Evolutionary conservation across 495 filamentous ascomycete genomes (phyloP).

Genomic region (Clohesyomyces aquaticus): DNA sequence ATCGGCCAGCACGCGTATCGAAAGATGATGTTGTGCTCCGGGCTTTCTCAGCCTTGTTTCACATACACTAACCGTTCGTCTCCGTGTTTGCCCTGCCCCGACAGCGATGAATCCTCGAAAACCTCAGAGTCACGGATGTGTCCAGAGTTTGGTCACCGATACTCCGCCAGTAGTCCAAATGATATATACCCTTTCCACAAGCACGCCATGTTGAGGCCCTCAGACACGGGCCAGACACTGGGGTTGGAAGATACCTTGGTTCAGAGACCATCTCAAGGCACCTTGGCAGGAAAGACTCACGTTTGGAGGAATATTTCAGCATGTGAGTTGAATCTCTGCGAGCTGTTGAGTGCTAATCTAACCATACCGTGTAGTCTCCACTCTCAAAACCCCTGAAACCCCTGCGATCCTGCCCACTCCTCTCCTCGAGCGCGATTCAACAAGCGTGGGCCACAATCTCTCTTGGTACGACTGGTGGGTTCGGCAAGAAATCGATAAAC

Average conservation of each 20-base stretch:
- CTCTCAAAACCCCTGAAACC: neutral
- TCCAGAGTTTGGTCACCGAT: too few species aligned
- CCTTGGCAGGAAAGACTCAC: neutral
- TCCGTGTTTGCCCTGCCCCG: too few species aligned
- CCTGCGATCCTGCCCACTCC: conserved; percentile 7
- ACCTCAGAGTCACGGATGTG: too few species aligned
- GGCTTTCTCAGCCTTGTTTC: too few species aligned
- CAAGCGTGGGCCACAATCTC: neutral
- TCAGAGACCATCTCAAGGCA: too few species aligned
- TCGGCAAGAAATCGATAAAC: conserved; percentile 21
- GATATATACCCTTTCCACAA: too few species aligned
- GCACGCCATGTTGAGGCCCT: neutral
- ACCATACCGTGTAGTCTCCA: neutral
- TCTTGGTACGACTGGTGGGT: conserved; percentile 37
- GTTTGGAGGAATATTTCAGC: neutral
- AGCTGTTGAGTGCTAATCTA: neutral
- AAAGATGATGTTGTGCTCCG: too few species aligned
- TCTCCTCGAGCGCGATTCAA: neutral
- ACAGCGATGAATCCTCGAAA: too few species aligned
- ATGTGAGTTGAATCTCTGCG: conserved; percentile 7
- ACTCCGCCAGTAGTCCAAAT: too few species aligned
- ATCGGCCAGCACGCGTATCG: too few species aligned
- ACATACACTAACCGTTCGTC: too few species aligned
- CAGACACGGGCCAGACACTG: neutral
- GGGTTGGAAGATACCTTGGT: neutral